Evolutionary conservation across 192 early-diverging fungal genomes (phyloP).

Genomic region (Mortierella alpina): DNA sequence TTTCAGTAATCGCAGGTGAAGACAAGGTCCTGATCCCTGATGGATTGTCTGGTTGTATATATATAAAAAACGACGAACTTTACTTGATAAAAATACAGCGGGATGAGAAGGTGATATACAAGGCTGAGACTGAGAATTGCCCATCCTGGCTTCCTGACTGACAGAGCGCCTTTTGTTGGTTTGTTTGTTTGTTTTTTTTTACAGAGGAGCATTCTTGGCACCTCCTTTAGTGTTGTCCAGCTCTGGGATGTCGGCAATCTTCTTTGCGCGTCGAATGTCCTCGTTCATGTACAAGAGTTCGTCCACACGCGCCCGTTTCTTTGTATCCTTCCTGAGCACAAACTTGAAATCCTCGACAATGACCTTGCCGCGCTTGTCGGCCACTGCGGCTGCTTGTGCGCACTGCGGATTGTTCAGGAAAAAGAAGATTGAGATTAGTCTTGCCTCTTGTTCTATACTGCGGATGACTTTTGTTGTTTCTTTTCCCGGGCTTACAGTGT

Average conservation of each 20-base stretch:
- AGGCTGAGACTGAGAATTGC: no score
- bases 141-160: no score
- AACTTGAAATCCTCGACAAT: conserved; percentile 81
- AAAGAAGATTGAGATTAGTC: background rate
- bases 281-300: conserved; percentile 83
- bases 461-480: background rate
- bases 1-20: conserved; percentile 42
- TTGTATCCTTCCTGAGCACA: conserved; percentile 79
- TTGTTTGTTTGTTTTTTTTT: background rate
- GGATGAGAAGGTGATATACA: background rate
- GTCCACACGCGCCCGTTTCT: conserved; percentile 86
- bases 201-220: conserved; percentile 38
- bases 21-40: background rate
- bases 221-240: conserved; percentile 44
- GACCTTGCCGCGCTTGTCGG: conserved; percentile 69
- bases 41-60: background rate
- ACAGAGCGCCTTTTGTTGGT: no score
- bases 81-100: conserved; percentile 13
- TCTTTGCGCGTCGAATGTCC: conserved; percentile 75
- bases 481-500: no score
- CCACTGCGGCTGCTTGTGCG: conserved; percentile 62
- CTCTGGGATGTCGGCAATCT: conserved; percentile 52
- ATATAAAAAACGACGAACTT: background rate
- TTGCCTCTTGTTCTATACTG: background rate
- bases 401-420: conserved; percentile 53